Conservation (phyloP, 345 rosid genomes). For the Boechera retrofracta region DNA sequence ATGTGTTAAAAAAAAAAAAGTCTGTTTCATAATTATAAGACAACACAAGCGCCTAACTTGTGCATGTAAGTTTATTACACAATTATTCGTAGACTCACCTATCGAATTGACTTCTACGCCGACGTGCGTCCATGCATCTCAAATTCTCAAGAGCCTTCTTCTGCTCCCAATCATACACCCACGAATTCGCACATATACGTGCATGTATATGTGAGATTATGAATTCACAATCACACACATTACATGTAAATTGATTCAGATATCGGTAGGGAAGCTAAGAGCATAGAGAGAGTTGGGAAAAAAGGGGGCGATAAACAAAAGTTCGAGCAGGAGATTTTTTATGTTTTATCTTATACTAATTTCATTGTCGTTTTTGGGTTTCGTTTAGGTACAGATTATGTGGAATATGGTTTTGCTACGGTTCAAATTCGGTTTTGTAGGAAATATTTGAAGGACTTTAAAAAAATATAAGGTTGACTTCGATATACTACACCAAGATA, state of each 20-base stretch:
- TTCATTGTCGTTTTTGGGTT: conserved; percentile 48
- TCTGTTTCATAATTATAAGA: conserved; percentile 15
- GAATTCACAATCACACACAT: neutral
- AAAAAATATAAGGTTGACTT: too few species aligned
- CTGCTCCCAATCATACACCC: conserved; percentile 22
- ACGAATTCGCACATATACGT: conserved; percentile 9
- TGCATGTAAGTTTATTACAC: conserved; percentile 21
- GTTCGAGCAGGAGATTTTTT: conserved; percentile 48
- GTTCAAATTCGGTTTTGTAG: too few species aligned
- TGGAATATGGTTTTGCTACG: too few species aligned
- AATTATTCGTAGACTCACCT: conserved; percentile 12
- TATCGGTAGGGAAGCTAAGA: neutral
- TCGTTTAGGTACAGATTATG: conserved; percentile 4
- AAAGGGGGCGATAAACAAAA: conserved; percentile 47
- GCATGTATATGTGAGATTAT: conserved; percentile 1
- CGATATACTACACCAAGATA: too few species aligned
- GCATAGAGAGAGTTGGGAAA: conserved; percentile 8
- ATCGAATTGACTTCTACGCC: conserved; percentile 38
- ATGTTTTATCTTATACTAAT: conserved; percentile 47
- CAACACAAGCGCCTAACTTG: conserved; percentile 29
- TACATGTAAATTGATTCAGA: conserved; percentile 4
- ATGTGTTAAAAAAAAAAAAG: too few species aligned
- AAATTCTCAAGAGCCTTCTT: conserved; percentile 14
- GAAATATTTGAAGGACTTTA: too few species aligned
- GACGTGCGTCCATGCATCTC: conserved; percentile 54